Evolutionary conservation across 2,329 filamentous ascomycete species (phyloP), one percentile per base, ranked within the genome.

Genomic region (Xylogone sp.): DNA sequence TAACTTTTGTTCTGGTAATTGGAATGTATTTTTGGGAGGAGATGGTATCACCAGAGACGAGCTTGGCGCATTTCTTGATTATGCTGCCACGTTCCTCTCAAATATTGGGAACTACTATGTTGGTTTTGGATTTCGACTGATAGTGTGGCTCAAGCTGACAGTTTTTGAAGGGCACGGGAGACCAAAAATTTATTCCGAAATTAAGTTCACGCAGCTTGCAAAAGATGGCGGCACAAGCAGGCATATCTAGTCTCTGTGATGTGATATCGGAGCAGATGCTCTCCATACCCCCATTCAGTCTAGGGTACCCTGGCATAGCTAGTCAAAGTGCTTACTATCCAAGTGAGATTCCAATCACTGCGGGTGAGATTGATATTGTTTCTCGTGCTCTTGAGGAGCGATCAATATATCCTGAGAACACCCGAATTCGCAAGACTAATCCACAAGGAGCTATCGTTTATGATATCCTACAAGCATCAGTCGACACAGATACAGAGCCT

Each of bases 41-140:
- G 69, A 70, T 10, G 10, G 64, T 67, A 48, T 51, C 29, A 39
- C 46, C 52, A 65, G 2, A 70, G 16, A 67, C 69, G 47, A 58
- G 10, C 22, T 54, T 27, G 24, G 21, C 21, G 43, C 24, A 24
- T 83, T 83, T 60, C 65, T 83, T 13, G 71, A 76, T 55, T 85
- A 82, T 62, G 72, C 79, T 1, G 75, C 77, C 2, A 75, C 76
- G 42, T 82, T 84, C 58, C 66, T 84, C 4, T 78, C 75, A 12
- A 84, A 84, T 56, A 65, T 79, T 45, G 81, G 81, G 12, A 84
- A 84, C 58, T 84, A 82, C 65, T 82, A 80, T 61, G 65, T 68
- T 50, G n/a, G 61, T 62, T 27, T 42, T 49, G 18, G 27, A 27
- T 5, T 45, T 19, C 8, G 8, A 3, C 21, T 6, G 19, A 43